Percentiles rank a stretch among this genome's conserved stretches.
Evolutionary conservation across 768 basidiomycete genomes (phyloP).

Genomic region (Phlegmacium glaucopus): DNA sequence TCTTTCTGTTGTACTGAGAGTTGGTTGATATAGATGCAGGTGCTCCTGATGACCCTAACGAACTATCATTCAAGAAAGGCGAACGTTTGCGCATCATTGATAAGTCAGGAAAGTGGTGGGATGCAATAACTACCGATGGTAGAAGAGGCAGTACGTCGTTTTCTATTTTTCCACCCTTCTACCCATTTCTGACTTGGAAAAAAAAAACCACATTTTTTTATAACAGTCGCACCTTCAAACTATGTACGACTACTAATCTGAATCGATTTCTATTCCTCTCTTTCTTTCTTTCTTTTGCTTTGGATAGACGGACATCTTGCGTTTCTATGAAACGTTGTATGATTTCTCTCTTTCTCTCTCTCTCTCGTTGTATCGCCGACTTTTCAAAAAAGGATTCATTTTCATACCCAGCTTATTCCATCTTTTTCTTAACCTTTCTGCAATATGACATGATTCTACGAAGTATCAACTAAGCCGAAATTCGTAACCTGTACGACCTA

Average conservation of each 20-base stretch:
- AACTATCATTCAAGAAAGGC: conserved; percentile 82
- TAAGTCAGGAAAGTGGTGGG: conserved; percentile 84
- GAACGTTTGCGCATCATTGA: conserved; percentile 83
- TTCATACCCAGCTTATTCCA: no score
- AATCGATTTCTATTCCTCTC: no score
- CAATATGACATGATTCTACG: no score
- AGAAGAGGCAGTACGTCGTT: conserved; percentile 61
- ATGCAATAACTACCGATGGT: conserved; percentile 66
- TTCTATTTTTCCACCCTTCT: conserved; percentile 1
- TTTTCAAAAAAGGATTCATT: no score
- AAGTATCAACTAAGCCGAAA: no score
- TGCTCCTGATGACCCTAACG: conserved; percentile 76
- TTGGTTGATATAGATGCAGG: conserved; percentile 11
- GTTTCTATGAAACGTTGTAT: no score
- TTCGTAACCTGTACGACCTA: no score
- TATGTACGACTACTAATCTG: conserved; percentile 27
- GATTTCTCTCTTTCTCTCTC: no score
- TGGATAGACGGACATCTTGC: no score
- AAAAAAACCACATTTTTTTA: neutral
- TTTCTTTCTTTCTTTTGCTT: no score
- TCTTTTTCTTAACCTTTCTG: no score
- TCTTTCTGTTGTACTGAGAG: neutral
- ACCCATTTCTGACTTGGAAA: neutral
- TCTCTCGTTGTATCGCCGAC: no score
- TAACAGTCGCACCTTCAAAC: conserved; percentile 40